Evolutionary conservation across 192 early-diverging fungal species (phyloP).

Genomic region (Podila clonocystis): DNA sequence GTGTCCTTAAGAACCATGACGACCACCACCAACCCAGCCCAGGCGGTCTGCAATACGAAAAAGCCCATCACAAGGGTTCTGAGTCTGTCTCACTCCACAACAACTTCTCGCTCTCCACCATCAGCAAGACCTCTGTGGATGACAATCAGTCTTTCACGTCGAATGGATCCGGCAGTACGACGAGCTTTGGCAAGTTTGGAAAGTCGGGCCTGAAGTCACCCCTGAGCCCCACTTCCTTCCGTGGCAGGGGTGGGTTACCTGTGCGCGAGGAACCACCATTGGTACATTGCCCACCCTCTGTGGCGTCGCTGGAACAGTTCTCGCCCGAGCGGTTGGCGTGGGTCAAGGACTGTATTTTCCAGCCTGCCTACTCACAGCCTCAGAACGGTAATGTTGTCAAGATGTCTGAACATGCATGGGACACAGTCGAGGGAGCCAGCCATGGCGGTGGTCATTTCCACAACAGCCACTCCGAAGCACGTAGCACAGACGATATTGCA

Average conservation of each 20-base stretch:
- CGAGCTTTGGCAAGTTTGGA: not conserved
- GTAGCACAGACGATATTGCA: not conserved
- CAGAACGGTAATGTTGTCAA: slow-evolving; percentile 1
- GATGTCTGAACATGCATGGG: slow-evolving; percentile 21
- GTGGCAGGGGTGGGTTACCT: not conserved
- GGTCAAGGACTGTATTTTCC: slow-evolving; percentile 26
- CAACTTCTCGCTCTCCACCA: slow-evolving; percentile 46
- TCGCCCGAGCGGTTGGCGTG: slow-evolving; percentile 27
- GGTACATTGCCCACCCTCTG: slow-evolving; percentile 39
- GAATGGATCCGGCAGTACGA: slow-evolving; percentile 13
- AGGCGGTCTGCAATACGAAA: not conserved
- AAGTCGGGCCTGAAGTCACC: not conserved
- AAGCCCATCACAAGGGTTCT: not conserved
- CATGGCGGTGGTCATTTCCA: not conserved
- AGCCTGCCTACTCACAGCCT: not conserved
- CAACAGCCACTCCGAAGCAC: not conserved
- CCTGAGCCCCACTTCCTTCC: not conserved
- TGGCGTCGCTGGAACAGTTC: slow-evolving; percentile 34
- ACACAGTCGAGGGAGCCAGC: slow-evolving; percentile 15
- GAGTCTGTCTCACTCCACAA: slow-evolving; percentile 41
- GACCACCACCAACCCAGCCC: slow-evolving; percentile 1
- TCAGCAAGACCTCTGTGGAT: slow-evolving; percentile 35
- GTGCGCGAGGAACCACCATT: slow-evolving; percentile 20
- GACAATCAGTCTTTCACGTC: slow-evolving; percentile 40
- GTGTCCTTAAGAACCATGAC: not conserved